Evolutionary conservation across 192 early-diverging fungal species (phyloP).

Genomic region (Spinellus fusiger): DNA sequence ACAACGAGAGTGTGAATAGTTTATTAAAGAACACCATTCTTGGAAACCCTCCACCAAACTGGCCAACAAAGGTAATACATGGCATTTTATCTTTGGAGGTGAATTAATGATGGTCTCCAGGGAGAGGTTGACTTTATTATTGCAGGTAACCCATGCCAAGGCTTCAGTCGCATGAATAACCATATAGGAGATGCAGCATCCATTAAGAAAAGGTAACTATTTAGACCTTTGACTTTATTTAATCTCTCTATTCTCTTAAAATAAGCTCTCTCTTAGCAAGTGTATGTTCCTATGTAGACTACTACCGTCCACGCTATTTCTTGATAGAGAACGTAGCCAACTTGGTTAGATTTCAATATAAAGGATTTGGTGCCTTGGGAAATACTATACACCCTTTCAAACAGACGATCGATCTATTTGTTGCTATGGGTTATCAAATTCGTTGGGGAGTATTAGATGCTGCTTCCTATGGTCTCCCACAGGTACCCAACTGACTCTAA

Average conservation of each 20-base stretch:
- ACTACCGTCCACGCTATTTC: conserved; percentile 17
- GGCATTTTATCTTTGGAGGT: neutral
- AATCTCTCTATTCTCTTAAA: neutral
- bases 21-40: conserved; percentile 11
- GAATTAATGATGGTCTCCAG: neutral
- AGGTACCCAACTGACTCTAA: too few species aligned
- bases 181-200: neutral
- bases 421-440: conserved; percentile 24
- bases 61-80: conserved; percentile 4
- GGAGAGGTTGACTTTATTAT: conserved; percentile 28
- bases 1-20: conserved; percentile 23
- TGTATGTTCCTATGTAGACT: conserved; percentile 23
- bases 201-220: neutral
- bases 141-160: conserved; percentile 31
- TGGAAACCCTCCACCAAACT: neutral
- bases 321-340: conserved; percentile 27
- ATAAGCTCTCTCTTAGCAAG: conserved; percentile 24
- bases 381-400: neutral
- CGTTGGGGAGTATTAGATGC: conserved; percentile 17
- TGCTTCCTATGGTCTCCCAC: conserved; percentile 10
- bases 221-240: neutral
- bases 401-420: conserved; percentile 12
- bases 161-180: conserved; percentile 16
- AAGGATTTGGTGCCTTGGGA: neutral
- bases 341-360: conserved; percentile 1